Conservation (phyloP, 2,329 filamentous ascomycete species). For the Paecilomyces sp. region DNA sequence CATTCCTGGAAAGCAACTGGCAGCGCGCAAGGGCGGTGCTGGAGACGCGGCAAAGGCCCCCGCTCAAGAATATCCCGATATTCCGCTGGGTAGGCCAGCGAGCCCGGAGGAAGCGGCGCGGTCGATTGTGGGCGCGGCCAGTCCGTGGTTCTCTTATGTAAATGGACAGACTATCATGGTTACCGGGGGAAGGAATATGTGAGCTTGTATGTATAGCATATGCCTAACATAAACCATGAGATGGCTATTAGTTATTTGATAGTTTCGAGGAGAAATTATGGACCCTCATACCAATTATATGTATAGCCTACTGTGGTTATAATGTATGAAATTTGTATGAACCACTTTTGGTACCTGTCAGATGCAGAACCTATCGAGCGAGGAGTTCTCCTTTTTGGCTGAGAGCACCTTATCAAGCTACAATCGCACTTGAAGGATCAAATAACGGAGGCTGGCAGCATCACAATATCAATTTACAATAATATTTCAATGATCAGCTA, state of each 20-base stretch:
- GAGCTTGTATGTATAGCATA: slow-evolving; percentile 13
- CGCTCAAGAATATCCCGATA: slow-evolving; percentile 54
- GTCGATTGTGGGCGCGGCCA: slow-evolving; percentile 69
- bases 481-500: too few species aligned
- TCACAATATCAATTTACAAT: too few species aligned
- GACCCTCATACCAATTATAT: too few species aligned
- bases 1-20: slow-evolving; percentile 57
- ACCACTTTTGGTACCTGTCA: too few species aligned
- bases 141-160: slow-evolving; percentile 77
- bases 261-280: too few species aligned
- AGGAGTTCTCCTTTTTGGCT: too few species aligned
- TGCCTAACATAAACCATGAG: not conserved
- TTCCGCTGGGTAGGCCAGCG: slow-evolving; percentile 69
- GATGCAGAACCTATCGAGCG: too few species aligned
- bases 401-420: too few species aligned
- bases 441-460: too few species aligned
- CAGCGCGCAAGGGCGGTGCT: slow-evolving; percentile 14
- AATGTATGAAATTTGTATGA: too few species aligned
- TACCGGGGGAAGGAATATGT: slow-evolving; percentile 65
- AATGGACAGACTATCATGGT: slow-evolving; percentile 82
- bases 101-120: slow-evolving; percentile 74
- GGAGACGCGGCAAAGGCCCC: slow-evolving; percentile 18
- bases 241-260: not conserved
- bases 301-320: too few species aligned
- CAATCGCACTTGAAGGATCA: too few species aligned